Evolutionary conservation across 176 grass and related monocot species (phyloP).

Genomic region (Oryza nivara): DNA sequence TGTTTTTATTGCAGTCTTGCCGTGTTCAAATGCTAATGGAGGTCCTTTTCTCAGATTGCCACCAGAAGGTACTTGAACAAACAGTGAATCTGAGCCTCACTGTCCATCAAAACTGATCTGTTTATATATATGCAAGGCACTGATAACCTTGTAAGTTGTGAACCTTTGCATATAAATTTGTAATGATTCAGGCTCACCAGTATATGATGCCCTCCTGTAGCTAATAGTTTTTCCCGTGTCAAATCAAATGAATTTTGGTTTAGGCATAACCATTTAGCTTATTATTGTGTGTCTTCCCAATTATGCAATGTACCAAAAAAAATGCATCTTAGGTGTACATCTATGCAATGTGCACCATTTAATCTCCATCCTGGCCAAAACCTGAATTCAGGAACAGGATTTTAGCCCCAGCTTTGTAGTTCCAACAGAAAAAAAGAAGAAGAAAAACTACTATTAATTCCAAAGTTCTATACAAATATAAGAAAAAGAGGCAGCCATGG

Average conservation of each 20-base stretch:
- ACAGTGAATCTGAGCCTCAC: constrained; percentile 10
- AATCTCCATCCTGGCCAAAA: background rate
- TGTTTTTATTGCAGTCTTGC: background rate
- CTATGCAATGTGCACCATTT: background rate
- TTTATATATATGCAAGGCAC: background rate
- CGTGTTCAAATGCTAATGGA: constrained; percentile 7
- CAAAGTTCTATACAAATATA: background rate
- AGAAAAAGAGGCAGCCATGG: background rate
- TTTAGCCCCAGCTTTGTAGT: background rate
- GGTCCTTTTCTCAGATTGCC: background rate
- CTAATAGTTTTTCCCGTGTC: background rate
- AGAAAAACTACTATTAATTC: background rate
- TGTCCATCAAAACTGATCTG: background rate
- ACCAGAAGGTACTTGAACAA: constrained; percentile 7
- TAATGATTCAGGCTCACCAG: background rate
- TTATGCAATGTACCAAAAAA: background rate
- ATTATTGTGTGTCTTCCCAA: background rate
- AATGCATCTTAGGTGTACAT: background rate
- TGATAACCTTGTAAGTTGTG: constrained; percentile 5
- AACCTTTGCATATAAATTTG: background rate
- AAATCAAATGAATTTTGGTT: background rate
- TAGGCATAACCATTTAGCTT: background rate
- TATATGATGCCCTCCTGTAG: background rate
- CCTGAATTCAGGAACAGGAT: background rate
- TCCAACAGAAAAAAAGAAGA: background rate